Evolutionary conservation across 2,329 filamentous ascomycete genomes (phyloP).

Genomic region (Ceratocystiopsis sp.): DNA sequence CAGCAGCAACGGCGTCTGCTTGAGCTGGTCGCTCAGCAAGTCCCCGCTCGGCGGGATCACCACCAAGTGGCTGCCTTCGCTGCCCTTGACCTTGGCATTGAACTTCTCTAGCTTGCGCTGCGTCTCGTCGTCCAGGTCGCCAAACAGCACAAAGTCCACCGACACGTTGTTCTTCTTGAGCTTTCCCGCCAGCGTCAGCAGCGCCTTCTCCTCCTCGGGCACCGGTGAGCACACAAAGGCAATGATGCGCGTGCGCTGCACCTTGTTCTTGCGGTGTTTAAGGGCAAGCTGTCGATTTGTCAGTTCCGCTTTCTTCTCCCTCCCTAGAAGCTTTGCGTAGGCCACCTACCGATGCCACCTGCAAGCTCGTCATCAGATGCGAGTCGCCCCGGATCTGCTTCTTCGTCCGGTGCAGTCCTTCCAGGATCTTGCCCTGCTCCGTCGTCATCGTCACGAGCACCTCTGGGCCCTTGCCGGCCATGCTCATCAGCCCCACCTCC

Average conservation of each 20-base stretch:
- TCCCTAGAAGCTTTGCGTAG: not conserved
- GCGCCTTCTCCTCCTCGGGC: conserved; percentile 72
- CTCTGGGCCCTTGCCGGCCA: conserved; percentile 94
- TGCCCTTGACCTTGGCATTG: conserved; percentile 81
- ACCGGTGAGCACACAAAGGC: conserved; percentile 92
- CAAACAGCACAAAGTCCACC: conserved; percentile 90
- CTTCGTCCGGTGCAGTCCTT: conserved; percentile 76
- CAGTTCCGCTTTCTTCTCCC: not conserved
- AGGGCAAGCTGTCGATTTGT: conserved; percentile 56
- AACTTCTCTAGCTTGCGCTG: conserved; percentile 88
- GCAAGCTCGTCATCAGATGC: conserved; percentile 84
- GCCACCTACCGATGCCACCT: conserved; percentile 73
- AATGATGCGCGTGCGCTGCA: conserved; percentile 89
- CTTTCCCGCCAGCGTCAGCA: conserved; percentile 83
- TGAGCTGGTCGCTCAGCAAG: conserved; percentile 79
- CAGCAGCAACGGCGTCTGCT: conserved; percentile 76
- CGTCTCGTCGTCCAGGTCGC: conserved; percentile 76
- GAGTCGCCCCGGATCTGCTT: conserved; percentile 79
- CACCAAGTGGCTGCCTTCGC: conserved; percentile 79
- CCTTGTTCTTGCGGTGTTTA: conserved; percentile 96
- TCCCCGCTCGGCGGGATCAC: conserved; percentile 82
- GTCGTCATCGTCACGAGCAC: conserved; percentile 92
- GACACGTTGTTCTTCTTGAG: conserved; percentile 97
- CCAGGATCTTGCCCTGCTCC: conserved; percentile 88
- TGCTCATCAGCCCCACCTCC: conserved; percentile 94